Evolutionary conservation across 495 filamentous ascomycete species (phyloP).

Genomic region (Xylaria bambusicola): DNA sequence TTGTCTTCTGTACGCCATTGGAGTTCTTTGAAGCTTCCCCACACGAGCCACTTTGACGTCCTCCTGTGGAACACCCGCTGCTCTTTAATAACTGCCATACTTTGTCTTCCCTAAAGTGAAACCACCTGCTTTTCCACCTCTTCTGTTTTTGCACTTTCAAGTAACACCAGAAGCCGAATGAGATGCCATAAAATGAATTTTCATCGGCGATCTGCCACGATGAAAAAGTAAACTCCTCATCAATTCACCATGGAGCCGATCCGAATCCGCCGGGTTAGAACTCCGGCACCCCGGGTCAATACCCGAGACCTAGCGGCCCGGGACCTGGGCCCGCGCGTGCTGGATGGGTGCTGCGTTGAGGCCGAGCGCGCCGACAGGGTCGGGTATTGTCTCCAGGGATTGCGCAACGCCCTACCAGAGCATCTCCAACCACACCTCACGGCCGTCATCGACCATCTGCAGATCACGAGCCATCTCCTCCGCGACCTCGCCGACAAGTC

Average conservation of each 20-base stretch:
- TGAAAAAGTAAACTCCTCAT: not conserved
- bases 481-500: conserved; percentile 54
- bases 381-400: conserved; percentile 41
- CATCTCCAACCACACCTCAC: conserved; percentile 44
- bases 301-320: conserved; percentile 16
- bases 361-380: conserved; percentile 47
- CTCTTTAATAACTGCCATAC: conserved; percentile 9
- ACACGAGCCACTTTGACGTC: conserved; percentile 21
- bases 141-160: not conserved
- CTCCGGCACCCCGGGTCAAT: not conserved
- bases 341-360: conserved; percentile 49
- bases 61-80: conserved; percentile 19
- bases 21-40: conserved; percentile 15
- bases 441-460: conserved; percentile 45
- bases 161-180: not conserved
- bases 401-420: conserved; percentile 42
- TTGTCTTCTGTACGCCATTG: conserved; percentile 2
- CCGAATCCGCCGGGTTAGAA: conserved; percentile 13
- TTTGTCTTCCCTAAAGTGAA: not conserved
- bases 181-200: not conserved
- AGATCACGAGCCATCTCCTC: conserved; percentile 44
- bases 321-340: conserved; percentile 34
- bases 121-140: not conserved
- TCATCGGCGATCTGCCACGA: not conserved
- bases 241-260: conserved; percentile 11